phyloP scores from a whole-genome alignment of 2,329 filamentous ascomycete genomes.

The Penicillium sp. region DNA sequence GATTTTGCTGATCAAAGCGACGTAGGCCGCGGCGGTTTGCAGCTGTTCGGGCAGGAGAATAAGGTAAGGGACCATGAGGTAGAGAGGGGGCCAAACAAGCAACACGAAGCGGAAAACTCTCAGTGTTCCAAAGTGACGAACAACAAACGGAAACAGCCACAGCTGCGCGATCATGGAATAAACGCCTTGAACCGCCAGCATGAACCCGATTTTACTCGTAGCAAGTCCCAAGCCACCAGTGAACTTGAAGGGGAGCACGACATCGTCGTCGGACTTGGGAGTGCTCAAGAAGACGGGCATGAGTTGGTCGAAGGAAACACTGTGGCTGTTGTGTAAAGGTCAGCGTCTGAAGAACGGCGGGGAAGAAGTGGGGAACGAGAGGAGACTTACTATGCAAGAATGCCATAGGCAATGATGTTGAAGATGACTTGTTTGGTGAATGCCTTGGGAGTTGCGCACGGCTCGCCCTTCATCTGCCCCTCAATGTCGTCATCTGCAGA shows the following conservation, averaged over 20 bases:
- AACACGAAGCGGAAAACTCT: conserved; percentile 74
- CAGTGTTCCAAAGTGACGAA: conserved; percentile 65
- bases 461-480: conserved; percentile 35
- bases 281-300: conserved; percentile 87
- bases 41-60: conserved; percentile 66
- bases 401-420: conserved; percentile 81
- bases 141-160: conserved; percentile 71
- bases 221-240: conserved; percentile 74
- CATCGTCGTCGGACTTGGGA: conserved; percentile 42
- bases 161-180: conserved; percentile 84
- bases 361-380: not conserved
- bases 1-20: conserved; percentile 80
- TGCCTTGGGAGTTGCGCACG: conserved; percentile 49
- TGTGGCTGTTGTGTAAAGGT: conserved; percentile 58
- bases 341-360: conserved; percentile 1
- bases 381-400: conserved; percentile 77
- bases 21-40: conserved; percentile 65
- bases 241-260: conserved; percentile 74
- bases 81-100: conserved; percentile 75
- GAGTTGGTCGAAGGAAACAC: conserved; percentile 90
- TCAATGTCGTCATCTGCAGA: conserved; percentile 35
- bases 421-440: conserved; percentile 80
- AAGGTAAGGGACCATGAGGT: conserved; percentile 79
- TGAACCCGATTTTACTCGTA: conserved; percentile 74
- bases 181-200: conserved; percentile 78